These are phyloP conservation scores for Hirschioporus abietinus DNA, from an alignment of 768 basidiomycete genomes.

Conservation along the genomic window DNA sequence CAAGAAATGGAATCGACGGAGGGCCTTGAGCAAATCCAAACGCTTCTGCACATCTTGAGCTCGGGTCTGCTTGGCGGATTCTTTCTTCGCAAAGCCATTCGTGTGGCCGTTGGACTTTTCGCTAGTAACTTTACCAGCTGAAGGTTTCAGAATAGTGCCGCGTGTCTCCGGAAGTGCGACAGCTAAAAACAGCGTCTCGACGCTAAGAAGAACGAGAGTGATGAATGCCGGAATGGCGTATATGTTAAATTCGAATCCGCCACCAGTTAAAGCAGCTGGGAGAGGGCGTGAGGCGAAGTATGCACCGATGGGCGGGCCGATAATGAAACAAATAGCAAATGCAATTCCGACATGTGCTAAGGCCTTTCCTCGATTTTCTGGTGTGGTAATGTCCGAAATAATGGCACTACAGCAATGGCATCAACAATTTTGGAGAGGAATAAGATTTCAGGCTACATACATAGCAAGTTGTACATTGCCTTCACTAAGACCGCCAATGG, in stretches of 20 bases:
- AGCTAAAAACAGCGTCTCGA: conserved; percentile 77
- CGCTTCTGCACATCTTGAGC: conserved; percentile 37
- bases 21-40: conserved; percentile 46
- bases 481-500: conserved; percentile 92
- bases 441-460: conserved; percentile 40
- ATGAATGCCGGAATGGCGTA: conserved; percentile 88
- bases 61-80: conserved; percentile 17
- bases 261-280: conserved; percentile 46
- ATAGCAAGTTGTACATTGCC: conserved; percentile 97
- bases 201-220: conserved; percentile 68
- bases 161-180: conserved; percentile 83
- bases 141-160: conserved; percentile 30
- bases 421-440: conserved; percentile 6
- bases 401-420: conserved; percentile 63
- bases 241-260: conserved; percentile 70
- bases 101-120: conserved; percentile 15
- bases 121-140: conserved; percentile 11
- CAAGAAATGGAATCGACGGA: conserved; percentile 71
- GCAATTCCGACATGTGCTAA: conserved; percentile 94
- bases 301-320: conserved; percentile 91
- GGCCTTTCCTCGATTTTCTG: conserved; percentile 74
- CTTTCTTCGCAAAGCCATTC: conserved; percentile 13
- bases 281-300: conserved; percentile 89
- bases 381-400: conserved; percentile 83
- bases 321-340: conserved; percentile 91